Evolutionary conservation across 2,329 filamentous ascomycete species (phyloP), one percentile per base, ranked within the genome.

Genomic region (Colletotrichum cordylinicola): DNA sequence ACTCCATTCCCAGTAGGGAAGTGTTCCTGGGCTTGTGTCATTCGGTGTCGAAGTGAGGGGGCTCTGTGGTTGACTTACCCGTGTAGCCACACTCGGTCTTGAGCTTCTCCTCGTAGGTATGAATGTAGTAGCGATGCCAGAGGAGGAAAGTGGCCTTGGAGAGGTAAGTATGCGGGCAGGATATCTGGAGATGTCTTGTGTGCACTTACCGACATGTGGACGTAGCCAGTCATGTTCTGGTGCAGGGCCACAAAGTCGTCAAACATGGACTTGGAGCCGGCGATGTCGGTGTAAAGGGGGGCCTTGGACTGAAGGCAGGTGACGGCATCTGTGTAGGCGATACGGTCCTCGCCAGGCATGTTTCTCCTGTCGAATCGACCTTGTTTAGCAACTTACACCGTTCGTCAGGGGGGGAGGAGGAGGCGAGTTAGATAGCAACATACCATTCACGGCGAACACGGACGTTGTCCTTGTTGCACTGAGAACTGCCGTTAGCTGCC

Each of bases 71-170:
- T 29, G 13, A 12, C 16, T 65, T 67, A 33, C 79, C 78, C 7
- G 55, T 76, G 55, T 79, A 80, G 29, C 78, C 77, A 58, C 79
- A 80, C 67, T 80, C 78, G 15, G 79, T 68, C 16, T 75, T 77
- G 21, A 79, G 75, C 8, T 75, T 78, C 27, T 69, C 67, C 48
- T 80, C 78, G 31, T 73, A 80, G 15, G 66, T 65, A 65, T 71
- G 77, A 21, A 76, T 76, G 72, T 77, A 79, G 70, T 78, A 79
- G 21, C 78, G 72, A 56, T 78, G 79, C 78, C 77, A 80, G n/a
- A 77, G 75, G 61, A 79, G 75, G 62, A 79, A 80, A 33, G 43
- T 48, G 13, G 52, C 62, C 56, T 39, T 35, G 39, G 8, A 24
- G 5, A 15, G 8, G 4, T 52, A 2, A 43, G 24, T 33, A 27